Percentiles rank a stretch among this genome's conserved stretches.
phyloP scores from a whole-genome alignment of 345 rosid species.

The Kernera saxatilis region DNA sequence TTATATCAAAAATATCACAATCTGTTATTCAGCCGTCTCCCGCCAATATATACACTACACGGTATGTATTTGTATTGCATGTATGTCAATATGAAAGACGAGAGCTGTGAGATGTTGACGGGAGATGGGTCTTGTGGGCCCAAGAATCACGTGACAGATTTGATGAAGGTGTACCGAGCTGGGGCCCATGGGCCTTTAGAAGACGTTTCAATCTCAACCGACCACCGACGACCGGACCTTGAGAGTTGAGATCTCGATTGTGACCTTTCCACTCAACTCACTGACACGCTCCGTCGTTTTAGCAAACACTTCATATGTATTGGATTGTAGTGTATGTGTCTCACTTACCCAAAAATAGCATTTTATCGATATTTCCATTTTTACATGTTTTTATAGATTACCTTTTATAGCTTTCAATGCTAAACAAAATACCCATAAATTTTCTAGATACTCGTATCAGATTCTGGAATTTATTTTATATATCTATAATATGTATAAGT shows the following conservation, averaged over 20 bases:
- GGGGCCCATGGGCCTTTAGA: conserved; percentile 28
- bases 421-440: background rate
- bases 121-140: conserved; percentile 30
- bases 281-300: conserved; percentile 13
- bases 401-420: background rate
- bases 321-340: background rate
- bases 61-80: conserved; percentile 3
- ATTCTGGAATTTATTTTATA: background rate
- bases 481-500: background rate
- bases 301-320: background rate
- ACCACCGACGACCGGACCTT: conserved; percentile 28
- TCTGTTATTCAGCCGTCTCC: background rate
- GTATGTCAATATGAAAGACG: background rate
- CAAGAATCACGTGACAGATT: conserved; percentile 24
- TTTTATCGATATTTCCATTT: background rate
- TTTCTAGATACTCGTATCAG: background rate
- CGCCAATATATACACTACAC: background rate
- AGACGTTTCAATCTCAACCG: conserved; percentile 19
- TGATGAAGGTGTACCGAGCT: conserved; percentile 8
- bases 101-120: conserved; percentile 31
- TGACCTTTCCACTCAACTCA: conserved; percentile 15
- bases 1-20: conserved; percentile 10
- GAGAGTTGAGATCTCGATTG: conserved; percentile 12
- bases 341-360: conserved; percentile 12
- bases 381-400: background rate